These are phyloP conservation scores for Irpex sp. DNA, from an alignment of 1,284 basidiomycete genomes.

Conservation along the genomic window DNA sequence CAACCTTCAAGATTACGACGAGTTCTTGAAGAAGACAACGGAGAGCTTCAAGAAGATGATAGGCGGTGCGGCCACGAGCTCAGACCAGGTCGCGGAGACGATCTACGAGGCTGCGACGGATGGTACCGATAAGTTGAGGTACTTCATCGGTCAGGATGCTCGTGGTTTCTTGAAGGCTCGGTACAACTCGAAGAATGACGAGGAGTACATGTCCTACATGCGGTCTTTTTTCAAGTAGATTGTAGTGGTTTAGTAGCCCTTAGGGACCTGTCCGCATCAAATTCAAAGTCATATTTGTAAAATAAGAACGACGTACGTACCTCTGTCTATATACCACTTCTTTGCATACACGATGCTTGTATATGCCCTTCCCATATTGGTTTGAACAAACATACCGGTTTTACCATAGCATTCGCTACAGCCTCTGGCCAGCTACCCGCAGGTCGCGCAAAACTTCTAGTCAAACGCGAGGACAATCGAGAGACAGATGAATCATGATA, in stretches of 20 bases:
- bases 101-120: constrained; percentile 6
- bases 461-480: too few species aligned
- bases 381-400: too few species aligned
- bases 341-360: not conserved
- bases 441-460: too few species aligned
- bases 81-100: not conserved
- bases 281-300: too few species aligned
- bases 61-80: constrained; percentile 1
- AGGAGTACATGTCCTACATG: constrained; percentile 7
- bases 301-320: too few species aligned
- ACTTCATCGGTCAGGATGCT: constrained; percentile 3
- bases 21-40: not conserved
- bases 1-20: not conserved
- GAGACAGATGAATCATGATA: too few species aligned
- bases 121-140: constrained; percentile 6
- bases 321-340: not conserved
- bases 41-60: constrained; percentile 4
- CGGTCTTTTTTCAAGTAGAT: constrained; percentile 5
- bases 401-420: too few species aligned
- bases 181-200: constrained; percentile 5
- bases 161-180: constrained; percentile 3
- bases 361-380: too few species aligned
- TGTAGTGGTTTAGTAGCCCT: too few species aligned
- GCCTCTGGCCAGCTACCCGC: too few species aligned
- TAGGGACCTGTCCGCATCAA: too few species aligned